Base-by-base conservation (phyloP, 1,139 yeast species). In the Lodderomyces oxycetoniae region DNA sequence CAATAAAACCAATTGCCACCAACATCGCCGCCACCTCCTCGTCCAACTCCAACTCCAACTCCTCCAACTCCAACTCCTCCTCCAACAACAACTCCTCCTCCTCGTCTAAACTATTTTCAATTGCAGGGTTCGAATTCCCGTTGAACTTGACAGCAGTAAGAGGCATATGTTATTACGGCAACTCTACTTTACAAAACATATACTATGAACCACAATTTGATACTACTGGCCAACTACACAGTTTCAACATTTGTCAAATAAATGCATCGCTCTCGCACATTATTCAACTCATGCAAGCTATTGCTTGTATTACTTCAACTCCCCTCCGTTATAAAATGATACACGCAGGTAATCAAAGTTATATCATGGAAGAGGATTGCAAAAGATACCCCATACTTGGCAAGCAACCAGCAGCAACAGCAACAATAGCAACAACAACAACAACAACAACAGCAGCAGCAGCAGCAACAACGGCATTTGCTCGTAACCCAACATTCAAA, bases 71-170 rank as follows among this genome's bases (percentile, higher is more conserved):
- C 44, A 48, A 27, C 36, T 57, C 4, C 47, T 52, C 12, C 48
- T 5, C 13, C 9, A 8, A 8, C 22, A 20, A 20, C n/a, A n/a
- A n/a, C n/a, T n/a, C n/a, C n/a, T n/a, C n/a, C n/a, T 26, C 17
- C 19, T 22, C 28, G 13, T 16, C 26, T 4, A 5, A 25, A 3
- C 9, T 48, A n/a, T 59, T 64, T 39, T 46, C 52, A 19, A 63
- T 68, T 2, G 34, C 55, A 42, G 70, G 65, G 0, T 43, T 65
- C 3, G 65, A 63, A 35, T 63, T 67, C 33, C 73, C 73, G 0
- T 39, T 55, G 5, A 52, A 53, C 31, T 53, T 57, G 16, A 52
- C 50, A 24, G 63, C 59, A 17, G 36, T 67, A 10, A 47, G 64
- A 15, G 46, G 53, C 5, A 45, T 49, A 3, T 59, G 70, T 38